Evolutionary conservation across 306 rosid genomes (phyloP), one percentile per base, ranked within the genome.

Genomic region (Gynostemma pentaphyllum): DNA sequence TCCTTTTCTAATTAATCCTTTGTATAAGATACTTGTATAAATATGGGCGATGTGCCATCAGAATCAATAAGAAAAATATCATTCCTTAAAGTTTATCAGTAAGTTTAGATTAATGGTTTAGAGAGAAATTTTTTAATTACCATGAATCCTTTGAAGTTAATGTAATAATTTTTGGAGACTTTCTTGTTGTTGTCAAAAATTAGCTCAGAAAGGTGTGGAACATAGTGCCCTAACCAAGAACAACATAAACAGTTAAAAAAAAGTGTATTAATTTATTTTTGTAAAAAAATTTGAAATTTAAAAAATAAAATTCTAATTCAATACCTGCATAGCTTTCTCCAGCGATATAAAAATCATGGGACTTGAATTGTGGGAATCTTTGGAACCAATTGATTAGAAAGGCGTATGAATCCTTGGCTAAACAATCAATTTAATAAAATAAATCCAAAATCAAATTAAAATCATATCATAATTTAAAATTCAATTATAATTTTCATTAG

Each of bases 291-390:
- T n/a, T n/a, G n/a, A n/a, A n/a, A n/a, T n/a, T n/a, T n/a, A n/a
- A n/a, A n/a, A n/a, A n/a, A n/a, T n/a, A n/a, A n/a, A n/a, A n/a
- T n/a, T n/a, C n/a, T n/a, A n/a, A n/a, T n/a, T n/a, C n/a, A n/a
- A 30, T 75, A 87, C 95, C 95, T 74, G 85, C 97, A 52, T 90
- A 90, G 83, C 97, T 90, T 77, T 90, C 97, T 56, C 97, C 95
- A 11, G 95, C 59, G 59, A 90, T 87, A 78, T 84, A 90, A 69
- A 90, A 90, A 8, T 87, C 83, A 36, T 79, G 94, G 46, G 85
- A 84, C 72, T 83, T 82, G 75, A 73, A 90, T 44, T 84, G 90
- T 34, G 95, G 97, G 29, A 90, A 90, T 61, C 90, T 72, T 37
- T 32, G 64, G 71, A 90, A 79, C 97, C 97, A 90, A 27, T 84